Evolutionary conservation across 202 grass and related monocot species (phyloP), one percentile per base, ranked within the genome.

Genomic region (Zizania palustris): DNA sequence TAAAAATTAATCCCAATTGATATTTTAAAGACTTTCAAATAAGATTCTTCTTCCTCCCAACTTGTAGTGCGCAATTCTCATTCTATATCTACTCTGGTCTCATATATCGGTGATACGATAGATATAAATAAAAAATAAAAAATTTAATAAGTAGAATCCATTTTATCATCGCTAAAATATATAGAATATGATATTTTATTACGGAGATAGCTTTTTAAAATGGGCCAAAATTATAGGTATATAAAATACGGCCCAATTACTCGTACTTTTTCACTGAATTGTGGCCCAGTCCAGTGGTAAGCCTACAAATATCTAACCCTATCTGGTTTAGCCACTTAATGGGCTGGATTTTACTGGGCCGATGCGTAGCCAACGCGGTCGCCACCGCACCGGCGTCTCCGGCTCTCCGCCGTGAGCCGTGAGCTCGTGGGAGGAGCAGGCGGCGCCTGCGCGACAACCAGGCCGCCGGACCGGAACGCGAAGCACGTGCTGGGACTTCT

Each of bases 401-500:
- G 63, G n/a, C 63, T 42, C n/a, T n/a, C n/a, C n/a, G n/a, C n/a
- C n/a, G n/a, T n/a, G n/a, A n/a, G 51, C 51, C 51, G 51, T 55
- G 51, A 20, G 51, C 51, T 55, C 51, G 51, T 55, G 51, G 51
- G n/a, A 19, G 51, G 51, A 55, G 51, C 51, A 20, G 15, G 49
- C 28, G 28, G 28, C 49, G 49, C 15, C 49, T n/a, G 14, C 15
- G 49, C 14, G 15, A 51, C 15, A 7, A n/a, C 49, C 15, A 40
- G 63, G 69, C 63, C 62, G 63, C 56, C 36, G 11, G 61, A 55
- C 12, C n/a, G 76, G 51, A 65, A 35, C 43, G 56, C 11, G 16
- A 45, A 50, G 70, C 64, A 59, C 33, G 71, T 88, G 86, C 57
- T 71, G 16, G 48, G 76, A 0, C 37, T 75, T 71, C 49, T 88